phyloP scores from a whole-genome alignment of 371 early-diverging fungal genomes.

The Mortierella sp. region DNA sequence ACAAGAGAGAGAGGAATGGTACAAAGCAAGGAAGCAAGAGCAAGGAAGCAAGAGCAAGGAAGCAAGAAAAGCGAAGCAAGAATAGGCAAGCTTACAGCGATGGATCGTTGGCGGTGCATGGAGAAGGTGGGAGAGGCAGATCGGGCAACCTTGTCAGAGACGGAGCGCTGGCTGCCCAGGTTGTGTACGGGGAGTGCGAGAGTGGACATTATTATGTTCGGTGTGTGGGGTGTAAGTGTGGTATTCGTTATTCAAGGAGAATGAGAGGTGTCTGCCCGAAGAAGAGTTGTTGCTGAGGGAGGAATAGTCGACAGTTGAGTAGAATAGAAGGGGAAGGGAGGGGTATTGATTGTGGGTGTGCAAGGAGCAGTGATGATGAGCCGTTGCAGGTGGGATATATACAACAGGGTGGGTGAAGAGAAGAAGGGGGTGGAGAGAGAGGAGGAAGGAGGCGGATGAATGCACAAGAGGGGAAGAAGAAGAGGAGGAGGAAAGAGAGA shows the following conservation, averaged over 20 bases:
- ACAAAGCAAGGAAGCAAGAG: not conserved
- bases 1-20: not conserved
- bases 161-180: slow-evolving; percentile 17
- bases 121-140: not conserved
- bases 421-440: not conserved
- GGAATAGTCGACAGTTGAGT: not conserved
- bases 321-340: not conserved
- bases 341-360: not conserved
- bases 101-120: slow-evolving; percentile 25
- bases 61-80: not conserved
- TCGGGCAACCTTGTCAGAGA: slow-evolving; percentile 17
- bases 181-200: not conserved
- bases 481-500: not conserved
- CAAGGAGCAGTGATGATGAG: not conserved
- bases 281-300: not conserved
- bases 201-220: not conserved
- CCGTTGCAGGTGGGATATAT: not conserved
- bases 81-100: slow-evolving; percentile 16
- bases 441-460: not conserved
- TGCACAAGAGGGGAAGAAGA: not conserved
- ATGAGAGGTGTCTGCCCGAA: not conserved
- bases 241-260: not conserved
- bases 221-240: not conserved
- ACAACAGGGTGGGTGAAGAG: too few relatives aligned
- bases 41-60: not conserved